These are phyloP conservation scores for Xerocomus minutiporus DNA, from an alignment of 1,284 basidiomycete genomes.

Conservation along the genomic window DNA sequence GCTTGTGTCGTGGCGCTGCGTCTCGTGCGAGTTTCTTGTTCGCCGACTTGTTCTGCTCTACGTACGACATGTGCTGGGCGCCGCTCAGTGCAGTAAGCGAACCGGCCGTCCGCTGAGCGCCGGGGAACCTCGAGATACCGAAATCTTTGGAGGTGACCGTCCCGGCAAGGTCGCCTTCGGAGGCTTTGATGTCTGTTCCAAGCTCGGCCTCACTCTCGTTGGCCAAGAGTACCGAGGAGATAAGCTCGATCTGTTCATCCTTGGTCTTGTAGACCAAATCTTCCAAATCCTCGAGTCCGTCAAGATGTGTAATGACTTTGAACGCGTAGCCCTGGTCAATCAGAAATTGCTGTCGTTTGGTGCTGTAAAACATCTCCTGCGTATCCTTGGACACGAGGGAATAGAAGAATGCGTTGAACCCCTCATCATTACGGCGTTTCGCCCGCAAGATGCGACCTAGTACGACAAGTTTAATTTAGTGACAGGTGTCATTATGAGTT, in stretches of 20 bases:
- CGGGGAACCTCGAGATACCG: slow-evolving; percentile 55
- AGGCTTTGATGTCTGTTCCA: slow-evolving; percentile 75
- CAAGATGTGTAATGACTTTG: slow-evolving; percentile 98
- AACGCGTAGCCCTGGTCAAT: slow-evolving; percentile 99
- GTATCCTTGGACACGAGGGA: slow-evolving; percentile 98
- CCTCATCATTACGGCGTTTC: slow-evolving; percentile 97
- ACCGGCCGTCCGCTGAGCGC: slow-evolving; percentile 80
- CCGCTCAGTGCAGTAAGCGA: slow-evolving; percentile 83
- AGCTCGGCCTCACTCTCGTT: slow-evolving; percentile 90
- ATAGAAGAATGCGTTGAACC: slow-evolving; percentile 99
- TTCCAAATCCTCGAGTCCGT: slow-evolving; percentile 83
- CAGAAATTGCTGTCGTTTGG: slow-evolving; percentile 97
- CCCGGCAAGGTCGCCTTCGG: slow-evolving; percentile 74
- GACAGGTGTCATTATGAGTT: slow-evolving; percentile 15
- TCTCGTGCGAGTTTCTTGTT: slow-evolving; percentile 82
- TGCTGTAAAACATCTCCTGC: slow-evolving; percentile 99
- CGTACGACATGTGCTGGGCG: slow-evolving; percentile 85
- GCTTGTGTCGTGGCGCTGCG: slow-evolving; percentile 61
- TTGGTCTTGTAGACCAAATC: slow-evolving; percentile 90
- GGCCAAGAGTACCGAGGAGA: slow-evolving; percentile 88
- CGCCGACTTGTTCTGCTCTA: slow-evolving; percentile 87
- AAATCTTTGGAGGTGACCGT: slow-evolving; percentile 77
- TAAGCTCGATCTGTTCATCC: slow-evolving; percentile 92
- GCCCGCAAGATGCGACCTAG: slow-evolving; percentile 88
- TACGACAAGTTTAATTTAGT: slow-evolving; percentile 29